Evolutionary conservation across 192 early-diverging fungal species (phyloP).

Genomic region (Podila verticillata): DNA sequence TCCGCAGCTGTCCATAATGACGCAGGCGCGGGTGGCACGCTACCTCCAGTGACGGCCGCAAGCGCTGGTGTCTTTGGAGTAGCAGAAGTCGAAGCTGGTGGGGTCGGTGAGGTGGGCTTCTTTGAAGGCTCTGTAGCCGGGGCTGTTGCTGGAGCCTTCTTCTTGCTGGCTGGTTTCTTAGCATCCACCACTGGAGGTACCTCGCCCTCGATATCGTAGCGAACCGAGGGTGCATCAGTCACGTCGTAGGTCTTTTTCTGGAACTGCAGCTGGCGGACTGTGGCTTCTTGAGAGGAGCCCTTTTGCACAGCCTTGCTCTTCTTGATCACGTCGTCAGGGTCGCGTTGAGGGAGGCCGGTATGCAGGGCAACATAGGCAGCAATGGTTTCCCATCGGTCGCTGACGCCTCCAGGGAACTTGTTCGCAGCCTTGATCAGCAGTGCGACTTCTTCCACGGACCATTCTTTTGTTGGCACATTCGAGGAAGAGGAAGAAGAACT

Average conservation of each 20-base stretch:
- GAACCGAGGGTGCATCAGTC: slow-evolving; percentile 57
- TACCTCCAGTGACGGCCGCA: slow-evolving; percentile 11
- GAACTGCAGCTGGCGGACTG: slow-evolving; percentile 28
- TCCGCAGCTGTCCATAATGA: slow-evolving; percentile 62
- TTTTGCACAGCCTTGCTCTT: slow-evolving; percentile 77
- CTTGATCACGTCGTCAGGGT: slow-evolving; percentile 75
- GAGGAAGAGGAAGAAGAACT: not conserved
- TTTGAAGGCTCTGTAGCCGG: not conserved
- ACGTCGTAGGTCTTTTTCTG: slow-evolving; percentile 44
- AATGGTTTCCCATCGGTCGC: slow-evolving; percentile 81
- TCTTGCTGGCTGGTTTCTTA: not conserved
- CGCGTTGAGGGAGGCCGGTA: slow-evolving; percentile 64
- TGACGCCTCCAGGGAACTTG: slow-evolving; percentile 82
- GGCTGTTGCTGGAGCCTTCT: not conserved
- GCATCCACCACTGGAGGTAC: slow-evolving; percentile 18
- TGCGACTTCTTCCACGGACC: slow-evolving; percentile 77
- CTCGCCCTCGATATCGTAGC: slow-evolving; percentile 55
- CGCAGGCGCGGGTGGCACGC: slow-evolving; percentile 17
- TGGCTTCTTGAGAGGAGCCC: slow-evolving; percentile 47
- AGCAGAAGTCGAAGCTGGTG: not conserved
- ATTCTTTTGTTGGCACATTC: slow-evolving; percentile 50
- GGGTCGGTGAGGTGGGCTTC: not conserved
- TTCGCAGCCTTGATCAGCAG: slow-evolving; percentile 84
- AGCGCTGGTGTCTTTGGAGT: slow-evolving; percentile 16
- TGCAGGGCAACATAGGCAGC: slow-evolving; percentile 82